Evolutionary conservation across 352 stramenopile species (phyloP).

Genomic region (Globisporangium alternatum): DNA sequence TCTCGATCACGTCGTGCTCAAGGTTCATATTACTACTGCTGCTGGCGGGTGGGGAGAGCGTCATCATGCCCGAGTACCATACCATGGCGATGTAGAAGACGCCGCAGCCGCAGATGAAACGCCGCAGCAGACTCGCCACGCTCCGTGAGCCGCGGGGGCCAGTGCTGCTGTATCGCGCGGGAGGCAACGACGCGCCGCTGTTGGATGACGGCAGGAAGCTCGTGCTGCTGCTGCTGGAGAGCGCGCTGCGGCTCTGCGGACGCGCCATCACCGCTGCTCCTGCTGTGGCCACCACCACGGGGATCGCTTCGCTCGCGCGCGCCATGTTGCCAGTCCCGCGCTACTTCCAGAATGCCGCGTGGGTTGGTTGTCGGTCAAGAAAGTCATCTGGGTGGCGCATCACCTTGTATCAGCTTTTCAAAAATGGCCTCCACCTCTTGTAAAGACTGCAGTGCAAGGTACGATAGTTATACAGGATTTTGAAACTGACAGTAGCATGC

Average conservation of each 20-base stretch:
- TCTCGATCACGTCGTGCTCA: neutral
- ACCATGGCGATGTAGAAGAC: slow-evolving; percentile 24
- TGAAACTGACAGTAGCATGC: too few species aligned
- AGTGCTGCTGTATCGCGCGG: neutral
- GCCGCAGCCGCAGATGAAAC: slow-evolving; percentile 23
- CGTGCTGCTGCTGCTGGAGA: neutral
- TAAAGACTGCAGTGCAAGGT: too few species aligned
- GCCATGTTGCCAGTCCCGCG: neutral
- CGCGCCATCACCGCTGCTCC: neutral
- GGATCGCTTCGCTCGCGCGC: neutral
- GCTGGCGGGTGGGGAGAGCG: neutral
- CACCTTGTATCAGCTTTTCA: neutral
- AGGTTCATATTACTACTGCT: neutral
- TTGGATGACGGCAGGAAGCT: slow-evolving; percentile 11
- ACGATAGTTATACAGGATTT: too few species aligned
- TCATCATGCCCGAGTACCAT: slow-evolving; percentile 24
- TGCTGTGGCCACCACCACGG: slow-evolving; percentile 2
- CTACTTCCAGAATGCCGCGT: neutral
- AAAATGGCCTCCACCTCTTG: too few species aligned
- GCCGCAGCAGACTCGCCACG: slow-evolving; percentile 14
- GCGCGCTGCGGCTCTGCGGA: neutral
- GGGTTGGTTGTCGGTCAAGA: neutral
- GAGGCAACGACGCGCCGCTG: neutral
- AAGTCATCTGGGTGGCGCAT: neutral
- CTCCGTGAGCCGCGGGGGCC: neutral